Conservation (phyloP, 169 alveolate species). For the Plasmodium gallinaceum region DNA sequence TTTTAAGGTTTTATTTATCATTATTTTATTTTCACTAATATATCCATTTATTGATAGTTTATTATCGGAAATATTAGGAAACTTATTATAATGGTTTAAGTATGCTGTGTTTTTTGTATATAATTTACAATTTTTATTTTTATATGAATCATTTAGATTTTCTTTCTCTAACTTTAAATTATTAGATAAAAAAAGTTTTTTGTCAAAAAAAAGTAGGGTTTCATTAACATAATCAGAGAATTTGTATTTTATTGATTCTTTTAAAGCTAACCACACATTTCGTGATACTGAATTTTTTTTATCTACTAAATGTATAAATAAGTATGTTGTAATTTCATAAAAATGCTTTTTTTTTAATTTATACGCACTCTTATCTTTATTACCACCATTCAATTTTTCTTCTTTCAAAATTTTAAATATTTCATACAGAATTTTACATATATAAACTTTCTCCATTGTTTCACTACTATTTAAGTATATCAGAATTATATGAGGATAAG, state of each 20-base stretch:
- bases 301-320: constrained; percentile 57
- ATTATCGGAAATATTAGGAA: too few species aligned
- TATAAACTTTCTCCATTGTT: constrained; percentile 31
- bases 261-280: constrained; percentile 64
- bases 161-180: not conserved
- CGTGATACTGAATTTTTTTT: constrained; percentile 22
- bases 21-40: too few species aligned
- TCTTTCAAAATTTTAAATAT: constrained; percentile 18
- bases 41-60: too few species aligned
- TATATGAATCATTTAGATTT: not conserved
- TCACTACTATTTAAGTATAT: constrained; percentile 42
- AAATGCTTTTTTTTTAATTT: constrained; percentile 28
- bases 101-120: too few species aligned
- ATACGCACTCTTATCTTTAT: not conserved
- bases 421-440: constrained; percentile 55
- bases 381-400: constrained; percentile 12
- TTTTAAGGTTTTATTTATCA: too few species aligned
- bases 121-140: too few species aligned
- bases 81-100: too few species aligned
- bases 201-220: constrained; percentile 41
- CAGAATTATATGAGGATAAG: constrained; percentile 19
- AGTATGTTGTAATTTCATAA: constrained; percentile 55
- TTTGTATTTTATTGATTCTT: constrained; percentile 50
- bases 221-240: constrained; percentile 50
- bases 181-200: constrained; percentile 20